Conservation (phyloP, 257 asterid species). For the Coffea eugenioides region DNA sequence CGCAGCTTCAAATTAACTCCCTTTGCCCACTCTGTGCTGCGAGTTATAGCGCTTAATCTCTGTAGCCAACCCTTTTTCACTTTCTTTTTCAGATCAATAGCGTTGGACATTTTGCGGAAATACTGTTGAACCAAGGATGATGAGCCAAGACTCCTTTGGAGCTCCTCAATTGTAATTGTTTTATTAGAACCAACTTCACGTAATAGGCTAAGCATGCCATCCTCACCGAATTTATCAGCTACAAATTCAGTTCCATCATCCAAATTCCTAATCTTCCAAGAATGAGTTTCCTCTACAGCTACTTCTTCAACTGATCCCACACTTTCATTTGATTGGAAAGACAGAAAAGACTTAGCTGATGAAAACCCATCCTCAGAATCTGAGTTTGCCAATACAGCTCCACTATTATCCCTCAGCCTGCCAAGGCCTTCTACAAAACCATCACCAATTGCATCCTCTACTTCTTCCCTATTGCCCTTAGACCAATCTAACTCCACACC, state of each 20-base stretch:
- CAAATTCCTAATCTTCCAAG: conserved; percentile 41
- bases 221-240: conserved; percentile 40
- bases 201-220: conserved; percentile 40
- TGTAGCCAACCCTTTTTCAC: conserved; percentile 59
- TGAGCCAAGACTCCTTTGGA: conserved; percentile 53
- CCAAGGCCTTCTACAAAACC: conserved; percentile 19
- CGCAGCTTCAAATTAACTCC: conserved; percentile 35
- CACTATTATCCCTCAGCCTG: conserved; percentile 41
- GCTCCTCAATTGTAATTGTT: conserved; percentile 57
- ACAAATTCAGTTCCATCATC: conserved; percentile 55
- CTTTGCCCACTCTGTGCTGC: conserved; percentile 35
- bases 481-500: conserved; percentile 50
- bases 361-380: conserved; percentile 39
- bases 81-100: conserved; percentile 42
- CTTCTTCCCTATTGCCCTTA: conserved; percentile 25
- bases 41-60: conserved; percentile 38
- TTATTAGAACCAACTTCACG: conserved; percentile 59
- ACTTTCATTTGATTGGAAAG: conserved; percentile 31
- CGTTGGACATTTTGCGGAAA: conserved; percentile 44
- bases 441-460: conserved; percentile 25
- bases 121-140: conserved; percentile 56
- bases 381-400: conserved; percentile 41
- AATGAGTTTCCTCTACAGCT: conserved; percentile 26
- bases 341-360: conserved; percentile 43
- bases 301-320: conserved; percentile 32